A percentile compares a stretch with the other conserved stretches of the same genome.
These are phyloP conservation scores for Lecanicillium sp. DNA, from an alignment of 2,329 filamentous ascomycete genomes.

Conservation along the genomic window DNA sequence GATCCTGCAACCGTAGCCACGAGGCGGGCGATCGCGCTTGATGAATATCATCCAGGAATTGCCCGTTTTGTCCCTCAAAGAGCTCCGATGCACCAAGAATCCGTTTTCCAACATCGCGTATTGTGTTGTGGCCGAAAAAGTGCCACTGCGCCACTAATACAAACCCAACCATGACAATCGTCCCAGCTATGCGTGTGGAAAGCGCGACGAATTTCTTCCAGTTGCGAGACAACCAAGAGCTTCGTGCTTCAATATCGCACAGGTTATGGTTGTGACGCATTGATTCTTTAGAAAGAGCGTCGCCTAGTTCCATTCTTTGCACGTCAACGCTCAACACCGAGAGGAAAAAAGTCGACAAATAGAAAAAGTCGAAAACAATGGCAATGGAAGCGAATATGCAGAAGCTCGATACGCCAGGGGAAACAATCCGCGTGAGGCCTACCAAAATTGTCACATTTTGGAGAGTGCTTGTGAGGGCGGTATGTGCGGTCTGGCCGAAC, in stretches of 20 bases:
- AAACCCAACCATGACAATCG: constrained; percentile 63
- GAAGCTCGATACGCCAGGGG: constrained; percentile 64
- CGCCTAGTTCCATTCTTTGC: constrained; percentile 64
- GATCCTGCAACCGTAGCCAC: constrained; percentile 70
- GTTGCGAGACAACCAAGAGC: constrained; percentile 51
- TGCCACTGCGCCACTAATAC: constrained; percentile 70
- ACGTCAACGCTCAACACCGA: constrained; percentile 75
- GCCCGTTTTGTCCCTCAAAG: constrained; percentile 16
- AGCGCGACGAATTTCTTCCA: constrained; percentile 56
- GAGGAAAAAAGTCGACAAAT: constrained; percentile 71
- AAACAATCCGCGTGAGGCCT: constrained; percentile 57
- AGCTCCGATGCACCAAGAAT: constrained; percentile 13
- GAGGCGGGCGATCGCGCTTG: constrained; percentile 68
- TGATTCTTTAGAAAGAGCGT: constrained; percentile 54
- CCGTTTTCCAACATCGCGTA: constrained; percentile 21
- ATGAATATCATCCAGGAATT: constrained; percentile 53
- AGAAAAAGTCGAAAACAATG: constrained; percentile 69
- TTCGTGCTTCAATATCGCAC: constrained; percentile 15
- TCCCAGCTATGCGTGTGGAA: constrained; percentile 68
- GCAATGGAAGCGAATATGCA: constrained; percentile 70
- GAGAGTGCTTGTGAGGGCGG: constrained; percentile 57
- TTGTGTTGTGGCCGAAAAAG: constrained; percentile 56
- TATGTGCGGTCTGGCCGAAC: constrained; percentile 62
- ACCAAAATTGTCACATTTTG: constrained; percentile 63
- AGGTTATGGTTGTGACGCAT: constrained; percentile 27